A percentile compares a stretch with the other conserved stretches of the same genome.
Conservation (phyloP, 306 rosid species). For the Lathyrus tuberosus region DNA sequence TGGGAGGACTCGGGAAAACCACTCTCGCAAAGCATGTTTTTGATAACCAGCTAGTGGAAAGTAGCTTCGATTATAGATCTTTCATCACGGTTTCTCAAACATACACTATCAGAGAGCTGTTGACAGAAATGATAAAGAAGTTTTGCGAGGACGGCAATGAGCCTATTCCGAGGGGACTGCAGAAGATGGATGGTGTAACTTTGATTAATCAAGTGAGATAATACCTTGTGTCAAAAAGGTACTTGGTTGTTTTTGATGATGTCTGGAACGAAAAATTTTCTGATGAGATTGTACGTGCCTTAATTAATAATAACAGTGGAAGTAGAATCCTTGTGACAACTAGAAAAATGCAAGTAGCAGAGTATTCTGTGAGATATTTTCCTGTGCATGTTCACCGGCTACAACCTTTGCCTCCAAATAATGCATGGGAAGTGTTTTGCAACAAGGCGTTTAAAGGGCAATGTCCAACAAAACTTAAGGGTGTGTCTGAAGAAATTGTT, state of each 20-base stretch:
- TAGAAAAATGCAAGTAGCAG: slow-evolving; percentile 21
- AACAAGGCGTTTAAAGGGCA: slow-evolving; percentile 20
- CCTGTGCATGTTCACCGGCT: slow-evolving; percentile 16
- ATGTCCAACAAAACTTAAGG: slow-evolving; percentile 28
- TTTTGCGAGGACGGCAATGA: slow-evolving; percentile 32
- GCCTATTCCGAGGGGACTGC: slow-evolving; percentile 3
- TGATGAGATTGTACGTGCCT: slow-evolving; percentile 30
- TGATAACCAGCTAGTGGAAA: background rate
- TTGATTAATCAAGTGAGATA: slow-evolving; percentile 13
- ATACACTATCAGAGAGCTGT: slow-evolving; percentile 22
- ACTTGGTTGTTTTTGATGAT: slow-evolving; percentile 41
- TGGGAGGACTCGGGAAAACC: slow-evolving; percentile 52
- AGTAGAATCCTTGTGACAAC: slow-evolving; percentile 42
- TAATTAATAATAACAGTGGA: slow-evolving; percentile 7
- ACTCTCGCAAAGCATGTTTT: slow-evolving; percentile 38
- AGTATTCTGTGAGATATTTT: slow-evolving; percentile 9
- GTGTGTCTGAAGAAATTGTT: slow-evolving; percentile 32
- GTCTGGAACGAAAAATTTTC: slow-evolving; percentile 39
- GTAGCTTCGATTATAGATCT: slow-evolving; percentile 30
- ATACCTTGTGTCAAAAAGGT: slow-evolving; percentile 38
- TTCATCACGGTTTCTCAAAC: slow-evolving; percentile 35
- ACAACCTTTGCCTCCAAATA: background rate
- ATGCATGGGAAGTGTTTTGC: slow-evolving; percentile 43
- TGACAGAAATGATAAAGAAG: slow-evolving; percentile 25
- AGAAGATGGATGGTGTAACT: background rate